Percentiles rank a stretch among this genome's conserved stretches.
These are phyloP conservation scores for Symbiotaphrina buchneri DNA, from an alignment of 495 filamentous ascomycete species.

Conservation along the genomic window DNA sequence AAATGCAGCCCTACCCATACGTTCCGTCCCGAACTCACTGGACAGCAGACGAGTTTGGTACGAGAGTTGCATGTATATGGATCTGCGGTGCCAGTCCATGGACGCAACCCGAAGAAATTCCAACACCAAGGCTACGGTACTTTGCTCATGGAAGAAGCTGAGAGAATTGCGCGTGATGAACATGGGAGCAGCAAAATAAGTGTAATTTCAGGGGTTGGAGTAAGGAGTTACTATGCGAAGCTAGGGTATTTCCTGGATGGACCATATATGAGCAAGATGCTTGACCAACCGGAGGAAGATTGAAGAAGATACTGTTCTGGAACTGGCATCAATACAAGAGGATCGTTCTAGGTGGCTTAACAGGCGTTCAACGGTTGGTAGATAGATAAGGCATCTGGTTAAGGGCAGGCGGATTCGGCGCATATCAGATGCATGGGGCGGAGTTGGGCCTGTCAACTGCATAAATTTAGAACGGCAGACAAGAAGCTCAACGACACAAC, in stretches of 20 bases:
- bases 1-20: slow-evolving; percentile 82
- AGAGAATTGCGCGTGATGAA: slow-evolving; percentile 81
- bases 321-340: no score
- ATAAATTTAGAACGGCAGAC: no score
- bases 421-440: no score
- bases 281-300: slow-evolving; percentile 14
- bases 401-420: no score
- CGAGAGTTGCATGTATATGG: slow-evolving; percentile 94
- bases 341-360: no score
- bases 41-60: slow-evolving; percentile 76
- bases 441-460: no score
- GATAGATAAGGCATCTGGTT: no score
- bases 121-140: slow-evolving; percentile 97
- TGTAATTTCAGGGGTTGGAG: slow-evolving; percentile 89
- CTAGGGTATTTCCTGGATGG: slow-evolving; percentile 86
- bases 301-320: no score
- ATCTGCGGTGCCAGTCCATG: slow-evolving; percentile 84
- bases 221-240: slow-evolving; percentile 80
- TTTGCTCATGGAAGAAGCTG: slow-evolving; percentile 91
- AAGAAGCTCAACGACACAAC: no score
- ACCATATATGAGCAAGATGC: slow-evolving; percentile 64
- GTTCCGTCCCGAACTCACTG: slow-evolving; percentile 68
- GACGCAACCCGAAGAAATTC: slow-evolving; percentile 81
- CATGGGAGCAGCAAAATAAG: slow-evolving; percentile 84
- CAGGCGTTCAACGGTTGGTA: no score